Percentiles rank a stretch among this genome's conserved stretches.
Evolutionary conservation across 352 stramenopile genomes (phyloP).

Genomic region (Globisporangium nodosum): DNA sequence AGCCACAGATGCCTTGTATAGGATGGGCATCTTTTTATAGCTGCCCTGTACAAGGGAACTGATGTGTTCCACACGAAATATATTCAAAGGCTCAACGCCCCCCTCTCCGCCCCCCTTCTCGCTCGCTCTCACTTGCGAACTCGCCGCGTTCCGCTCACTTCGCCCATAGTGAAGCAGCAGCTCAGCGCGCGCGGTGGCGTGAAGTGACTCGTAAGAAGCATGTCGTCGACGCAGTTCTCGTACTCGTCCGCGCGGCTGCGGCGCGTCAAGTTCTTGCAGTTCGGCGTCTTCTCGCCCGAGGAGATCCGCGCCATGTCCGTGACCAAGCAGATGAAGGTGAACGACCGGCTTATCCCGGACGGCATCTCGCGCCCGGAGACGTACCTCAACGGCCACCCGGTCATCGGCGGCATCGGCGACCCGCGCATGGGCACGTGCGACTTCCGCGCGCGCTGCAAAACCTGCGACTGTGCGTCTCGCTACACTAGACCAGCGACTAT

Average conservation of each 20-base stretch:
- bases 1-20: too few species aligned
- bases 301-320: slow-evolving; percentile 96
- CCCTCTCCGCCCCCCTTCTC: slow-evolving; percentile 13
- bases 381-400: slow-evolving; percentile 91
- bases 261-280: slow-evolving; percentile 97
- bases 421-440: slow-evolving; percentile 96
- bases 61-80: too few species aligned
- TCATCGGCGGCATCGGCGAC: slow-evolving; percentile 98
- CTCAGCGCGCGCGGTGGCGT: too few species aligned
- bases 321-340: slow-evolving; percentile 96
- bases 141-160: slow-evolving; percentile 53
- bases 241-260: slow-evolving; percentile 93
- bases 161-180: background rate
- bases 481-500: background rate
- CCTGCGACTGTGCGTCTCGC: slow-evolving; percentile 78
- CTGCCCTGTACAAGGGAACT: too few species aligned
- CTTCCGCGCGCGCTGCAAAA: slow-evolving; percentile 86
- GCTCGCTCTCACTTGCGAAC: slow-evolving; percentile 53
- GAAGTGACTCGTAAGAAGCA: slow-evolving; percentile 10
- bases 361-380: slow-evolving; percentile 91
- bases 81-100: background rate
- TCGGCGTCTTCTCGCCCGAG: slow-evolving; percentile 97
- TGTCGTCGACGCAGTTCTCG: slow-evolving; percentile 91
- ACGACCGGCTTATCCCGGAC: slow-evolving; percentile 94
- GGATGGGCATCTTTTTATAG: too few species aligned